Evolutionary conservation across 768 basidiomycete species (phyloP), one percentile per base, ranked within the genome.

Genomic region (Lentinula raphanica): DNA sequence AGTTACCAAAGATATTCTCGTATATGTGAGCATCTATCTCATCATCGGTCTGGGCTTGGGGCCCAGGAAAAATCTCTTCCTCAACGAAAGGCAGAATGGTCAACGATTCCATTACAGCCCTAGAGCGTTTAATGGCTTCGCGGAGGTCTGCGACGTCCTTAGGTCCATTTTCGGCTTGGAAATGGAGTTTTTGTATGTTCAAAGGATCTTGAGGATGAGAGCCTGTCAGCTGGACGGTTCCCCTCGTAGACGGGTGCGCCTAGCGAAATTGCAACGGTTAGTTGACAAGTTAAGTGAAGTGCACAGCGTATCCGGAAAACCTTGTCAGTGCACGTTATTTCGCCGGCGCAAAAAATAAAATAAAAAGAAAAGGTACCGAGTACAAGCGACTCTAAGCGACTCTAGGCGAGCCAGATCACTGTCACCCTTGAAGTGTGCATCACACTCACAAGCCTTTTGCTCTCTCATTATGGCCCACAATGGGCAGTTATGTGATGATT

Each of bases 191-290:
- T 46, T 66, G 63, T 42, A 72, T 70, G 57, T 69, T 61, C 12
- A 72, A 65, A 0, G 35, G 42, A 27, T 72, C 71, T 59, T 72
- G 69, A 2, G 68, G 68, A 49, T 71, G 67, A 4, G 67, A 57
- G 13, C 69, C 69, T 1, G 69, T 72, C 44, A 72, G 63, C 3
- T 60, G 63, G 5, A 72, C 69, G n/a, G 65, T 67, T 12, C 69
- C 71, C 53, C 62, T 66, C 11, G 69, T 69, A 28, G 69, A 69
- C 2, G 69, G 65, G 58, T 70, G 69, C 8, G 66, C 65, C 53
- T 50, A 12, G 12, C 6, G 15, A 13, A 48, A 15, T 25, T n/a
- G n/a, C n/a, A n/a, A n/a, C n/a, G n/a, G n/a, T n/a, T n/a, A n/a
- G n/a, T n/a, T n/a, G n/a, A n/a, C n/a, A n/a, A n/a, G n/a, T n/a